Conservation (phyloP, 495 filamentous ascomycete genomes). For the Bacidia gigantensis region DNA sequence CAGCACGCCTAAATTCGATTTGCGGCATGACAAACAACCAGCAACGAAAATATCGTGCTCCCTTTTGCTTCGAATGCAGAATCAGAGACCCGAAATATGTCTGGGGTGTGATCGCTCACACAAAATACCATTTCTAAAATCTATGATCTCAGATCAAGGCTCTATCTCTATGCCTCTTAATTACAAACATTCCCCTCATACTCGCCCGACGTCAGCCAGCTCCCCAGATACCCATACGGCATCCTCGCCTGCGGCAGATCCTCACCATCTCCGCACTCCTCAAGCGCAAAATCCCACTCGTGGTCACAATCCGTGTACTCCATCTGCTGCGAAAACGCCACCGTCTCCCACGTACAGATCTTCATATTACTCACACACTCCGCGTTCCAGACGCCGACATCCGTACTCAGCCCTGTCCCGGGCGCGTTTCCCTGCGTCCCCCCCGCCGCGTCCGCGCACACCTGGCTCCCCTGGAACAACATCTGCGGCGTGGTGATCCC, state of each 20-base stretch:
- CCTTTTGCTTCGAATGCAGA: too few relatives aligned
- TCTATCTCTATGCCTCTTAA: too few relatives aligned
- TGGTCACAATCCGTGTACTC: neutral
- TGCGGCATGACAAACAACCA: too few relatives aligned
- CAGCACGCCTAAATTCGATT: too few relatives aligned
- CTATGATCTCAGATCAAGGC: too few relatives aligned
- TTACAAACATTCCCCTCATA: too few relatives aligned
- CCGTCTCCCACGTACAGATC: constrained; percentile 7
- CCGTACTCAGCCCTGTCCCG: neutral
- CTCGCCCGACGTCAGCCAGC: too few relatives aligned
- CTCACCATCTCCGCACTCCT: neutral
- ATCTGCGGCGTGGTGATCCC: constrained; percentile 2
- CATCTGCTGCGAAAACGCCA: neutral
- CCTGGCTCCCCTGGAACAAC: constrained; percentile 3
- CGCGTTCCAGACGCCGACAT: neutral
- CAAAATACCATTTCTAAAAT: too few relatives aligned
- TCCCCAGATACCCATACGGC: too few relatives aligned
- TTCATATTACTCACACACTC: constrained; percentile 3
- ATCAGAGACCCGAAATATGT: too few relatives aligned
- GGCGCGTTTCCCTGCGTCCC: neutral
- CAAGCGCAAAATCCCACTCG: neutral
- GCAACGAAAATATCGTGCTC: too few relatives aligned
- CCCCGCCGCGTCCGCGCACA: neutral
- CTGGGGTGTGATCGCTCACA: too few relatives aligned
- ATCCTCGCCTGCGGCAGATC: neutral